phyloP scores from a whole-genome alignment of 2,329 filamentous ascomycete species.

The Xylariales sp. region DNA sequence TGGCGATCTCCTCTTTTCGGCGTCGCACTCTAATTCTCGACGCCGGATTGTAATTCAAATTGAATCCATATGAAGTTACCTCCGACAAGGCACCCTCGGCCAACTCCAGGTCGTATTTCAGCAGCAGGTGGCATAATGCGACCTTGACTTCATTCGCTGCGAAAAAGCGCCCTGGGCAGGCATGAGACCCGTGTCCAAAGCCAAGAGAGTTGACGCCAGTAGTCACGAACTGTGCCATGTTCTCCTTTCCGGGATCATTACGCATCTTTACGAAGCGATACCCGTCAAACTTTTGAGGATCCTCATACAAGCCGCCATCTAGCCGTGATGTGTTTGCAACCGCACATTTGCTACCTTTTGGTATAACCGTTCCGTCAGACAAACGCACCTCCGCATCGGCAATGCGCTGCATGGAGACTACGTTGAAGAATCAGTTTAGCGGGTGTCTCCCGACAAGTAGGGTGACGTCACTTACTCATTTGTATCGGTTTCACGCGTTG shows the following conservation, averaged over 20 bases:
- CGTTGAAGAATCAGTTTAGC: neutral
- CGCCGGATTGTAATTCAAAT: conserved; percentile 11
- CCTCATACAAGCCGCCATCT: conserved; percentile 14
- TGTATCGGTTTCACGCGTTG: conserved; percentile 27
- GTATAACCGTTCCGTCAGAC: conserved; percentile 28
- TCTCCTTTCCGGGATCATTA: conserved; percentile 16
- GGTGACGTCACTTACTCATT: conserved; percentile 13
- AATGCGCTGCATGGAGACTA: conserved; percentile 23
- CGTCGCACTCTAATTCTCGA: conserved; percentile 20
- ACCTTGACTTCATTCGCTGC: conserved; percentile 33
- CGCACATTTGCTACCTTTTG: conserved; percentile 13
- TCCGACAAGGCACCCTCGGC: neutral
- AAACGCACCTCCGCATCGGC: conserved; percentile 17
- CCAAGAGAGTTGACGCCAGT: conserved; percentile 7
- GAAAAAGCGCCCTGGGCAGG: conserved; percentile 33
- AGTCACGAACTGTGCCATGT: conserved; percentile 22
- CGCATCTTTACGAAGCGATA: conserved; percentile 27
- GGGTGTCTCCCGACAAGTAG: too few relatives aligned
- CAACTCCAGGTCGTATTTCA: conserved; percentile 28
- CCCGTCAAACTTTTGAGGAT: conserved; percentile 28
- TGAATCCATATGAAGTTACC: conserved; percentile 7
- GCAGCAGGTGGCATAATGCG: conserved; percentile 20
- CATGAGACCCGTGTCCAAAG: conserved; percentile 26
- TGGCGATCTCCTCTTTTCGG: conserved; percentile 29
- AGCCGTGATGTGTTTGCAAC: conserved; percentile 20